Evolutionary conservation across 116 monocot genomes (phyloP).

Genomic region (Trichopus zeylanicus): DNA sequence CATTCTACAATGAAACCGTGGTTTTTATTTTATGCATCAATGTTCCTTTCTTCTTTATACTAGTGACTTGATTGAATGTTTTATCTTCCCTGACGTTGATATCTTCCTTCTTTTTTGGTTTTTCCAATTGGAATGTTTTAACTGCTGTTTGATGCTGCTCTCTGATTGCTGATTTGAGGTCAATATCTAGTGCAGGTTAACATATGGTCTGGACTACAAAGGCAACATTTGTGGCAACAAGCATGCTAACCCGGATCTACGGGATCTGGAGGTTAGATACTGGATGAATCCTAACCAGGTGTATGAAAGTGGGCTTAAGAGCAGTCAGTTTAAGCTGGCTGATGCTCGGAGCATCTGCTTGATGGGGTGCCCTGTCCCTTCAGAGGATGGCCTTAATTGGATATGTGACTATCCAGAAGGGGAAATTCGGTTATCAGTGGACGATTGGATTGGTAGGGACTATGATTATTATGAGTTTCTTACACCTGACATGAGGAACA

Average conservation of each 20-base stretch:
- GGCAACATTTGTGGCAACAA: conserved; percentile 89
- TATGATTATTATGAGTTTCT: conserved; percentile 98
- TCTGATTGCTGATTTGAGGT: background rate
- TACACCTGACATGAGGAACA: conserved; percentile 91
- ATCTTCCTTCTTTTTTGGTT: too few species aligned
- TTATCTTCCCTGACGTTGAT: too few species aligned
- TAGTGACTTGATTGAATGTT: too few species aligned
- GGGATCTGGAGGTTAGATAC: conserved; percentile 81
- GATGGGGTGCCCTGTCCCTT: conserved; percentile 93
- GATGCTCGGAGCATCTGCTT: conserved; percentile 87
- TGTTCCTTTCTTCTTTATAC: too few species aligned
- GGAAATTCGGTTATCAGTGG: conserved; percentile 69
- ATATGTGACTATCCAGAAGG: conserved; percentile 99
- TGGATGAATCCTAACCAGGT: conserved; percentile 99
- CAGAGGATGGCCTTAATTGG: conserved; percentile 83
- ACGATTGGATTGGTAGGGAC: conserved; percentile 95
- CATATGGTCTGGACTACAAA: conserved; percentile 93
- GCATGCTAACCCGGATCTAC: conserved; percentile 74
- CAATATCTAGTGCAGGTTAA: conserved; percentile 48
- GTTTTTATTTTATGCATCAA: too few species aligned
- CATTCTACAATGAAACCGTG: too few species aligned
- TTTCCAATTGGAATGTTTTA: too few species aligned
- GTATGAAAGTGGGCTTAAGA: conserved; percentile 76
- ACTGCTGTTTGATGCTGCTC: too few species aligned
- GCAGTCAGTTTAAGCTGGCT: conserved; percentile 53